Conservation (phyloP, 768 basidiomycete species). For the Phanerodontia chrysosporium region DNA sequence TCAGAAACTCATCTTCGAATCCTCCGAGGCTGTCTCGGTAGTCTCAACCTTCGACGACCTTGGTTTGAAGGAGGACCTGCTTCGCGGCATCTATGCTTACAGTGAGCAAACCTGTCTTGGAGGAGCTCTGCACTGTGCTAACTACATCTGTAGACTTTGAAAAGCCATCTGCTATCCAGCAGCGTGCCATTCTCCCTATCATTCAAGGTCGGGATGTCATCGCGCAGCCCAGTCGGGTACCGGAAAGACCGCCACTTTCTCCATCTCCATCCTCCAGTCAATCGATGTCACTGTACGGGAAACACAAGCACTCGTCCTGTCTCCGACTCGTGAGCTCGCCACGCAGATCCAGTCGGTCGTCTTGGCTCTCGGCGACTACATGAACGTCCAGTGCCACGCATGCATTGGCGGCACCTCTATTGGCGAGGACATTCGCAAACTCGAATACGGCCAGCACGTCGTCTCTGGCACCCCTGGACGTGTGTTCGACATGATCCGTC, state of each 20-base stretch:
- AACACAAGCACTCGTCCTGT: slow-evolving; percentile 93
- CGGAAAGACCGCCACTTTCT: slow-evolving; percentile 99
- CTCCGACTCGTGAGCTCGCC: slow-evolving; percentile 97
- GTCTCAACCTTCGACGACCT: slow-evolving; percentile 90
- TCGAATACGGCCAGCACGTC: slow-evolving; percentile 96
- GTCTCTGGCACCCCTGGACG: slow-evolving; percentile 97
- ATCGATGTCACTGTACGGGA: slow-evolving; percentile 94
- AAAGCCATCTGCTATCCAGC: slow-evolving; percentile 98
- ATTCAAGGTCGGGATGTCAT: slow-evolving; percentile 96
- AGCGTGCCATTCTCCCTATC: slow-evolving; percentile 95
- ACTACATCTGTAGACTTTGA: slow-evolving; percentile 64
- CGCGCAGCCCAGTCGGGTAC: slow-evolving; percentile 99
- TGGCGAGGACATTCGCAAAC: slow-evolving; percentile 94
- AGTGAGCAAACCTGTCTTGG: slow-evolving; percentile 41
- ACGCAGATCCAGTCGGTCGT: slow-evolving; percentile 99
- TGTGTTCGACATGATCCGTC: slow-evolving; percentile 98
- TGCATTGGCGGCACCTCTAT: slow-evolving; percentile 98
- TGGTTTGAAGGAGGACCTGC: slow-evolving; percentile 88
- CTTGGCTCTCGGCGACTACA: slow-evolving; percentile 94
- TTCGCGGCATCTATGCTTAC: slow-evolving; percentile 97
- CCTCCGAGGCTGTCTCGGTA: slow-evolving; percentile 86
- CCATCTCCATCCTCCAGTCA: slow-evolving; percentile 95
- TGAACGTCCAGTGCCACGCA: slow-evolving; percentile 98
- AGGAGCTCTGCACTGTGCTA: not conserved
- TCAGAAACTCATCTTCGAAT: slow-evolving; percentile 92